phyloP scores from a whole-genome alignment of 2,329 filamentous ascomycete species.

The Hypoxylon sp. region DNA sequence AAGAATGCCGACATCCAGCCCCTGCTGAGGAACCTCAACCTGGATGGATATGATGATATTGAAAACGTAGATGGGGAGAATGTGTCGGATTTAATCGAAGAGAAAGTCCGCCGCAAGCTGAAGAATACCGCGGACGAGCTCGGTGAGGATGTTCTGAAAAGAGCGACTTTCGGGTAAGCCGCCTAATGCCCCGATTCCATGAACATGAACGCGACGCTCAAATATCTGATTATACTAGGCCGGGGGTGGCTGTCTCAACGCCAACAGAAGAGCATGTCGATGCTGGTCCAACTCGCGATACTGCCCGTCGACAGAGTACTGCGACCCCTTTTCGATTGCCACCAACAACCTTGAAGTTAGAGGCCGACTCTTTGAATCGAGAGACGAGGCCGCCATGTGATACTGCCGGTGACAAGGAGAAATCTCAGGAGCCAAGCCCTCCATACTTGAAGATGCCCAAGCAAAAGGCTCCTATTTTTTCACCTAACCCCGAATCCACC shows the following conservation, averaged over 20 bases:
- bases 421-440: neutral
- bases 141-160: neutral
- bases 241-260: neutral
- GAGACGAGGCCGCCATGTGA: neutral
- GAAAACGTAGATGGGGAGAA: slow-evolving; percentile 21
- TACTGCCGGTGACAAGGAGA: neutral
- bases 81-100: slow-evolving; percentile 28
- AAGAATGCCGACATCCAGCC: slow-evolving; percentile 25
- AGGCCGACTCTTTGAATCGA: neutral
- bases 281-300: neutral
- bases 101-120: slow-evolving; percentile 35
- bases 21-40: slow-evolving; percentile 30
- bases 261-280: neutral
- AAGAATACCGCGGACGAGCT: slow-evolving; percentile 20
- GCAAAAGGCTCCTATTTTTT: neutral
- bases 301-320: neutral
- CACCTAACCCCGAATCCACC: neutral
- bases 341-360: neutral
- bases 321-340: neutral
- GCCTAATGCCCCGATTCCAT: no score
- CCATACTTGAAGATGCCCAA: slow-evolving; percentile 25
- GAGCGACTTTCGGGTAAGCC: slow-evolving; percentile 26
- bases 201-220: neutral
- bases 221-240: neutral
- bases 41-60: slow-evolving; percentile 37